These are phyloP conservation scores for Rhododendron ovatum DNA, from an alignment of 148 eudicot genomes.

Conservation along the genomic window DNA sequence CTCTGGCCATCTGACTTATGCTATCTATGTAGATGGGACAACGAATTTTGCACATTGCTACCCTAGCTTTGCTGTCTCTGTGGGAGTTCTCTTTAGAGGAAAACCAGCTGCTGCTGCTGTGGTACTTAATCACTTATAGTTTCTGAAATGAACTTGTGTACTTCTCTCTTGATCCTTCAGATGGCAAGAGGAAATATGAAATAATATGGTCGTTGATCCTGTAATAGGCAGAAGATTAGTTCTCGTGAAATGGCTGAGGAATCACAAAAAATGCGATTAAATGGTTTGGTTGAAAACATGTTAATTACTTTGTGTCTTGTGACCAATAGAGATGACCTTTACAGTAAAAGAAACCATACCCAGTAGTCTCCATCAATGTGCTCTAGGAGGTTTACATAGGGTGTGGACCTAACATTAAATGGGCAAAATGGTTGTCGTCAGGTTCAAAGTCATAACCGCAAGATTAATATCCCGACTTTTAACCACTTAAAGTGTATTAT, in stretches of 20 bases:
- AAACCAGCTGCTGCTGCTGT: conserved; percentile 93
- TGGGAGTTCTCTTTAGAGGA: conserved; percentile 85
- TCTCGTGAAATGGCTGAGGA: background rate
- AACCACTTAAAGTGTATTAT: background rate
- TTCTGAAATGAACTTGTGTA: background rate
- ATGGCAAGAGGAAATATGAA: conserved; percentile 4
- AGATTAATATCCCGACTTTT: background rate
- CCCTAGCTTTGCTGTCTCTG: conserved; percentile 97
- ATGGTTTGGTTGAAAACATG: background rate
- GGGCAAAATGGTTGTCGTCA: background rate
- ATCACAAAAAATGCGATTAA: background rate
- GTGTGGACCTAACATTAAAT: background rate
- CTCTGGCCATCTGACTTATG: conserved; percentile 3
- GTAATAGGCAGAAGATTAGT: background rate
- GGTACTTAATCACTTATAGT: conserved; percentile 37
- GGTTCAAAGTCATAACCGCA: background rate
- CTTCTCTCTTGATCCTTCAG: background rate
- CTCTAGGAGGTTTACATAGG: background rate
- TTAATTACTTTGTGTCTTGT: background rate
- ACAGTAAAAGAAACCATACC: background rate
- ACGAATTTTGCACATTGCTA: conserved; percentile 97
- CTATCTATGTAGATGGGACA: conserved; percentile 68
- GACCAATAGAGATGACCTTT: background rate
- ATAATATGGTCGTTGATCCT: background rate
- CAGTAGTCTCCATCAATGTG: background rate